Evolutionary conservation across 2,329 filamentous ascomycete species (phyloP), one percentile per base, ranked within the genome.

Genomic region (Sclerotinia borealis): DNA sequence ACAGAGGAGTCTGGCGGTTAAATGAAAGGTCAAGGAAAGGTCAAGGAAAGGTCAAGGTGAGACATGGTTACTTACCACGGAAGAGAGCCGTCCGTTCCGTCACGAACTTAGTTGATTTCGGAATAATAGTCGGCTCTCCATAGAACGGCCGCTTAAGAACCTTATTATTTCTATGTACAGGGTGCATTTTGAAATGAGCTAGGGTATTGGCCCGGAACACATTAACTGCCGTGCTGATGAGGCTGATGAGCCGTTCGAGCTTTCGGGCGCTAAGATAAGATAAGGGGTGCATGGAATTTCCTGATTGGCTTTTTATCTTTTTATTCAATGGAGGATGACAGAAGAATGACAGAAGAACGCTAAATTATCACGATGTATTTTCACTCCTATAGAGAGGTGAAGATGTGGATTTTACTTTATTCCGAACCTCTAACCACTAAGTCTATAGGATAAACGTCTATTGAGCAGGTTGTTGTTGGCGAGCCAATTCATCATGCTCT

Each of bases 401-500:
- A 31, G 3, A 43, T 43, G 11, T 31, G 52, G 17, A 15, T 56
- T 56, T 43, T 56, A 43, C 37, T 43, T 31, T 56, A 31, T 58
- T 45, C 15, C n/a, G 6, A 34, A 25, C 45, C n/a, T 45, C 4
- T 31, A 9, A 31, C n/a, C 29, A 34, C 22, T 56, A 34, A 45
- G 13, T 45, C 41, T 58, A 45, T 25, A 17, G 22, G 22, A 8
- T 37, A 13, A 39, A 39, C 34, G 22, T 51, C 47, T 69, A 70
- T 41, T 63, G 66, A 22, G 64, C 51, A 39, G 68, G 41, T 59
- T 73, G 67, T 65, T 39, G 60, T 31, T 73, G 69, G 17, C 49
- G 79, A 22, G 92, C 90, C 64, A 88, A 75, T 65, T 79, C 78
- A 78, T 98, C 93, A 76, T 97, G 93, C 82, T 93, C 91, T 34